Conservation (phyloP, 257 asterid genomes). For the Mentha longifolia region DNA sequence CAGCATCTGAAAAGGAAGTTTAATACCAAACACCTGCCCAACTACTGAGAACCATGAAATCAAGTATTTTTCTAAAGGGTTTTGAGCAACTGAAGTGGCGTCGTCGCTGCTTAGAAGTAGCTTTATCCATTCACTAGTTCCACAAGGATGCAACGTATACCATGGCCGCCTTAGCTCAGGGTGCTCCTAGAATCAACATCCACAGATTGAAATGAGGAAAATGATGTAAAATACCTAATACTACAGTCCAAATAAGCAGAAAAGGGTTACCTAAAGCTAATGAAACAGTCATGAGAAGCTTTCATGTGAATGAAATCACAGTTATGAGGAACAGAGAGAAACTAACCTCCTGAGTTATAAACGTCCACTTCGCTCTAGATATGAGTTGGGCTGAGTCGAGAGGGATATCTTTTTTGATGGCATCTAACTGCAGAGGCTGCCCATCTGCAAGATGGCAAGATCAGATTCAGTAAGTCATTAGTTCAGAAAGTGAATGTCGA, state of each 20-base stretch:
- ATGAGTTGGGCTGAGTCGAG: constrained; percentile 53
- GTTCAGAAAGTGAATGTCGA: neutral
- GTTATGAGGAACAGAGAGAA: neutral
- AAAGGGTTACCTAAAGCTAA: neutral
- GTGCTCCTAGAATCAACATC: constrained; percentile 59
- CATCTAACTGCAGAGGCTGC: constrained; percentile 67
- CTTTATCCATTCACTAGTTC: constrained; percentile 92
- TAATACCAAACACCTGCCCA: constrained; percentile 45
- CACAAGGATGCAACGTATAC: constrained; percentile 89
- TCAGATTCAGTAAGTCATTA: constrained; percentile 4
- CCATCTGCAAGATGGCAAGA: constrained; percentile 61
- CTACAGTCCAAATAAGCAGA: neutral
- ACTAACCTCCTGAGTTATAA: constrained; percentile 79
- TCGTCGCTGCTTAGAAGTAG: constrained; percentile 24
- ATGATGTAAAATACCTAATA: neutral
- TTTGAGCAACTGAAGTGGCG: neutral
- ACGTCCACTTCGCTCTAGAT: constrained; percentile 71
- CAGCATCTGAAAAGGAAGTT: constrained; percentile 18
- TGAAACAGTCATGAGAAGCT: constrained; percentile 4
- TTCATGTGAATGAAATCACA: neutral
- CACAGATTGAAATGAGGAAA: neutral
- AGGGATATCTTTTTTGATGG: constrained; percentile 63
- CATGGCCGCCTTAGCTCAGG: constrained; percentile 79
- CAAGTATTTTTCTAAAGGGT: constrained; percentile 1
- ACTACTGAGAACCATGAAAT: constrained; percentile 45